phyloP scores from a whole-genome alignment of 2,329 filamentous ascomycete genomes.

The Xylaria sp. region DNA sequence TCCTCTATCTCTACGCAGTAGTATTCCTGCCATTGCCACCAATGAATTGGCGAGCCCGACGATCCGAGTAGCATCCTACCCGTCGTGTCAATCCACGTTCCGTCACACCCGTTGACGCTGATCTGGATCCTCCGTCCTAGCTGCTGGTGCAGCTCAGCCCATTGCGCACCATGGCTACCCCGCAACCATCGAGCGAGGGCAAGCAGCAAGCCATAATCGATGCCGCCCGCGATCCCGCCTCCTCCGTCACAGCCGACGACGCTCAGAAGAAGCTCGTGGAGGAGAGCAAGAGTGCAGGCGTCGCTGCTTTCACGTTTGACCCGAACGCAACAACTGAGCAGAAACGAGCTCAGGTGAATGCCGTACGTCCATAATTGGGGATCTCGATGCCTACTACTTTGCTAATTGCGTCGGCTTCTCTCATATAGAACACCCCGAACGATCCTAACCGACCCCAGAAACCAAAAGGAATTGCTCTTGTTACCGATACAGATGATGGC shows the following conservation, averaged over 20 bases:
- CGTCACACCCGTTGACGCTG: neutral
- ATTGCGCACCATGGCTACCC: slow-evolving; percentile 30
- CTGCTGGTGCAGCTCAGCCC: slow-evolving; percentile 28
- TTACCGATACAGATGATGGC: slow-evolving; percentile 74
- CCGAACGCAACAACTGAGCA: slow-evolving; percentile 76
- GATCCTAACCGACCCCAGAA: slow-evolving; percentile 55
- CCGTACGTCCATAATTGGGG: slow-evolving; percentile 54
- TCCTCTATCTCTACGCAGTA: neutral
- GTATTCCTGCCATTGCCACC: neutral
- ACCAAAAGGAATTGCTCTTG: slow-evolving; percentile 60
- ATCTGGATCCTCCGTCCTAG: slow-evolving; percentile 15
- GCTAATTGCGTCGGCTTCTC: slow-evolving; percentile 2
- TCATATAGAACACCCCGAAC: slow-evolving; percentile 53
- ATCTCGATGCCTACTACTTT: neutral
- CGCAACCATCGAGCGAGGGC: slow-evolving; percentile 53
- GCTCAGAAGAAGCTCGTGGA: slow-evolving; percentile 70
- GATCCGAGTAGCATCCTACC: neutral
- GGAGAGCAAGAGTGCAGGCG: slow-evolving; percentile 73
- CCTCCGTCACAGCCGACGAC: slow-evolving; percentile 60
- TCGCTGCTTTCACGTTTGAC: slow-evolving; percentile 78
- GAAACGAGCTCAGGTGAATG: slow-evolving; percentile 73
- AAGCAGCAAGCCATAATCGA: slow-evolving; percentile 78
- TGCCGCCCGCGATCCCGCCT: slow-evolving; percentile 67
- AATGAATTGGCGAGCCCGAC: neutral
- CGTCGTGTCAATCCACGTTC: neutral